Base-by-base conservation (phyloP, 2,329 filamentous ascomycete genomes). In the Raffaelea arxii region DNA sequence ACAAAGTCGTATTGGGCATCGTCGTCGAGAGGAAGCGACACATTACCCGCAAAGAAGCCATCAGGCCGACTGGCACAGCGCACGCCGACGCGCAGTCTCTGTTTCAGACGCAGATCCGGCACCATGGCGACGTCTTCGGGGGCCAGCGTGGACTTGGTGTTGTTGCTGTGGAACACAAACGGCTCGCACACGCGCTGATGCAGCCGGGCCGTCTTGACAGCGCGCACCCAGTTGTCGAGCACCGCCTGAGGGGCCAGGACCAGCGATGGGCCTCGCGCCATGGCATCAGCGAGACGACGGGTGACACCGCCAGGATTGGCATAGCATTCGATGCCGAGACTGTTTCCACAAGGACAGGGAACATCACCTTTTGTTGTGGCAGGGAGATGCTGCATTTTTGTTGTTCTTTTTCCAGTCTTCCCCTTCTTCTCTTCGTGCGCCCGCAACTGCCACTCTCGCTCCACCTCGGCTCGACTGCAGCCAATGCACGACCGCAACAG, bases 291-390 rank as follows among this genome's bases (percentile, higher is more conserved):
- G 12, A 56, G 25, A 5, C 35, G 49, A 21, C 53, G 51, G 10
- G 55, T 55, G 36, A 51, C 41, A 11, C 55, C 49, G 27, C 47
- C 47, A 4, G 53, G 47, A 44, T 54, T 53, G 30, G 53, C 55
- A 41, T 52, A 56, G 48, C 55, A 56, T 47, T 54, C 52, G 41
- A 56, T 53, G 22, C 53, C 55, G 43, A 51, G 36, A 7, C 32
- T 32, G 40, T 55, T 51, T 42, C 50, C 51, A 24, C 55, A 56
- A 2, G 50, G 38, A 40, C 55, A 56, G 6, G 46, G 36, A 1
- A 25, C 19, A 21, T n/a, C 36, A 12, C n/a, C 27, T 4, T n/a
- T 19, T 16, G 16, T 27, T 2, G n/a, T 6, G 21, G 24, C 16
- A 3, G 39, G 48, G 2, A 46, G 46, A 11, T 47, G 41, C 22